Evolutionary conservation across 805 yeast genomes (phyloP), one percentile per base, ranked within the genome.

Genomic region (Metschnikowia amazonensis): DNA sequence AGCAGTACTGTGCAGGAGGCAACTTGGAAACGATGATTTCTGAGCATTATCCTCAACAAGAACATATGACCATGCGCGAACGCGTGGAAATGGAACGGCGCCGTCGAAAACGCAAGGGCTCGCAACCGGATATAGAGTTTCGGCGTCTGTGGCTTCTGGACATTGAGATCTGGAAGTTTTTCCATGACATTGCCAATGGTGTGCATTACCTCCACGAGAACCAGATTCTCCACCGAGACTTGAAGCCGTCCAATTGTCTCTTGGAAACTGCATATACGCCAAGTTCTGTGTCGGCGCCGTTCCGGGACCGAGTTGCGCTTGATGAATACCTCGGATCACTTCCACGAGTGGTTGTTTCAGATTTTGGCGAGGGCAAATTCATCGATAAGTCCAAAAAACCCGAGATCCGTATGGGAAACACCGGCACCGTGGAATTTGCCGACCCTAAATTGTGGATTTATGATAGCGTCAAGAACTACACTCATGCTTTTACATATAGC

Each of bases 1-100:
- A 86, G 62, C 96, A 89, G 59, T 89, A 85, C 60, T 89, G 96
- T 59, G 84, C 80, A 42, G 96, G 96, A 13, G 97, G 96, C 0
- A 88, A 88, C 34, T 64, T 89, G 46, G 96, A 89, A 56, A 86
- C 81, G 44, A 74, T 84, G 51, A 55, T 69, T 5, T 20, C 42
- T n/a, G 30, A 46, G 5, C 56, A 60, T 33, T 69, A 62, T 43
- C 54, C 51, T 31, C 45, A 48, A 6, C 63, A 63, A 13, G 48
- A 53, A 34, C 43, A 46, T 20, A 45, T 62, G 51, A 44, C 64
- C n/a, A 43, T 52, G 51, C 58, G 59, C 37, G 70, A 68, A 9
- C 57, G 54, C 41, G 51, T 67, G 6, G 58, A 57, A 6, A 28
- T 36, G 41, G 72, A 66, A 43, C 51, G 67, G n/a, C 58, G 35